Evolutionary conservation across 805 yeast species (phyloP).

Genomic region (Vanderwaltozyma polyspora): DNA sequence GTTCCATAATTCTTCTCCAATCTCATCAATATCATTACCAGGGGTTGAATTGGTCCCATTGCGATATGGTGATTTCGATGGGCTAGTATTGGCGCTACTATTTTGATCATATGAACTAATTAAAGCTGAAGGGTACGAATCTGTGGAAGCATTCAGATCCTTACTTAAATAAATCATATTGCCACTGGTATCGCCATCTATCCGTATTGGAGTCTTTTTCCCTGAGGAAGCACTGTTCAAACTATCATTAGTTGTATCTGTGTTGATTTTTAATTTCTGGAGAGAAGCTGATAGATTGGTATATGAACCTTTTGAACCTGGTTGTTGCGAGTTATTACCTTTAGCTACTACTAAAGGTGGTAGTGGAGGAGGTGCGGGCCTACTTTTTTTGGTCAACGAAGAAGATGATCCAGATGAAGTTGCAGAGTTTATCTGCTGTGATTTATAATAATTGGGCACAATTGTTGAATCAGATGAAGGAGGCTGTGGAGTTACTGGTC

Average conservation of each 20-base stretch:
- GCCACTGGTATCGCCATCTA: too few species aligned
- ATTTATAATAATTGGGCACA: slow-evolving; percentile 1
- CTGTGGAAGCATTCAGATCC: slow-evolving; percentile 12
- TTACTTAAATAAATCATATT: neutral
- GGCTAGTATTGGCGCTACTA: slow-evolving; percentile 7
- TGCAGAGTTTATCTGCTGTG: slow-evolving; percentile 2
- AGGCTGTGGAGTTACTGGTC: neutral
- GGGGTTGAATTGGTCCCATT: neutral
- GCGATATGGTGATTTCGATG: neutral
- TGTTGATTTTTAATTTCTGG: slow-evolving; percentile 5
- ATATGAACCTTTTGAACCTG: neutral
- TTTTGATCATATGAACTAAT: slow-evolving; percentile 16
- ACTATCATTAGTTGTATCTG: neutral
- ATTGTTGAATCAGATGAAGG: slow-evolving; percentile 4
- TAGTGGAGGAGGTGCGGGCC: slow-evolving; percentile 25
- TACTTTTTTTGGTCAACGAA: slow-evolving; percentile 18
- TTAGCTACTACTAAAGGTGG: slow-evolving; percentile 9
- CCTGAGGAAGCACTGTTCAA: neutral
- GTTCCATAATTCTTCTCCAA: slow-evolving; percentile 72
- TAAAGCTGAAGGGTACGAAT: slow-evolving; percentile 18
- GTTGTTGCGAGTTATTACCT: neutral
- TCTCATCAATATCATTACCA: slow-evolving; percentile 36
- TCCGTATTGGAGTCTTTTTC: too few species aligned
- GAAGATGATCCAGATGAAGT: slow-evolving; percentile 9
- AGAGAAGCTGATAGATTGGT: slow-evolving; percentile 3